Evolutionary conservation across 2,329 filamentous ascomycete genomes (phyloP), one percentile per base, ranked within the genome.

Genomic region (Cladosporium sp.): DNA sequence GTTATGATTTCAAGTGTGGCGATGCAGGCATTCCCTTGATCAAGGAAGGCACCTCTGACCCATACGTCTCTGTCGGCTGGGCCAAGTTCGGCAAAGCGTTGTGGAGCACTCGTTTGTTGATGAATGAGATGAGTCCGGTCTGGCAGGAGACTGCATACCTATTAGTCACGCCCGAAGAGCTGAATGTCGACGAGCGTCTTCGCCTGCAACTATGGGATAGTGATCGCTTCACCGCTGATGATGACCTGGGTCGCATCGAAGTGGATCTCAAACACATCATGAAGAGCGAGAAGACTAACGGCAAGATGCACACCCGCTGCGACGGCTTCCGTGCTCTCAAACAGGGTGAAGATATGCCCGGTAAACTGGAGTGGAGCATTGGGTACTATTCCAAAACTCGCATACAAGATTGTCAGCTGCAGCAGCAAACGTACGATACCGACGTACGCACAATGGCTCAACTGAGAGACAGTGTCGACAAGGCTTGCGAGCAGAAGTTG

Each of bases 171-270:
- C 80, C 85, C 0, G 84, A 89, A 63, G 88, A 91, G 68, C 72
- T 91, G 11, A 88, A 91, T 61, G 87, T 89, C 0, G 82, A 86
- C 20, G 88, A 90, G 72, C 84, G 82, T 36, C 70, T 92, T 9
- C 82, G 87, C 3, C 68, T 91, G 1, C 87, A 90, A 67, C 76
- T 91, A 0, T 92, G 88, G 88, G 88, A 92, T 65, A 89, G 86
- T 1, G 88, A 91, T 69, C 84, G 85, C 43, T 81, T 84, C 54
- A 87, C 84, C 2, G 88, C 88, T 1, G 88, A 91, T 67, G 88
- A 91, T 65, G 88, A 91, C 66, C 77, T 91, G 1, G 88, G 88
- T 15, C 82, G 88, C 15, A 88, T 90, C 14, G 88, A 90, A 68
- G 73, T 91, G 8, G 82, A 84, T 60, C 71, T 91, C 34, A 87